Percentiles rank a stretch among this genome's conserved stretches.
Evolutionary conservation across 257 asterid genomes (phyloP).

Genomic region (Gardenia jasminoides): DNA sequence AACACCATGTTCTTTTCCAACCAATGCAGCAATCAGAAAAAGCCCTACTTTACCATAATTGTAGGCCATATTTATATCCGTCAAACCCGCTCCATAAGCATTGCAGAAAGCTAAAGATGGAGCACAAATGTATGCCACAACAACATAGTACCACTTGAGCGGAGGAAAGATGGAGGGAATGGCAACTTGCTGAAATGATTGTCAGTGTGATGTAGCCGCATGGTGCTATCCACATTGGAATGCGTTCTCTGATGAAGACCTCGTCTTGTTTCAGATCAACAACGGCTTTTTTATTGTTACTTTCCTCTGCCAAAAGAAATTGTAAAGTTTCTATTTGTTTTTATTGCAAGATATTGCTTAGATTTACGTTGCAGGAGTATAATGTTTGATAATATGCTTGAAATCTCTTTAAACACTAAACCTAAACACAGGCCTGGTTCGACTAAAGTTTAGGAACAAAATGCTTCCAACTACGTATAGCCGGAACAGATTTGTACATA

Average conservation of each 20-base stretch:
- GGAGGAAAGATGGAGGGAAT: conserved; percentile 61
- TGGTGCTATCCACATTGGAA: conserved; percentile 57
- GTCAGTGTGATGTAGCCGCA: conserved; percentile 50
- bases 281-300: conserved; percentile 19
- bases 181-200: conserved; percentile 37
- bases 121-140: conserved; percentile 56
- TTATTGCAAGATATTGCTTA: not conserved
- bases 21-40: conserved; percentile 63
- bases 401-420: not conserved
- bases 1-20: conserved; percentile 75
- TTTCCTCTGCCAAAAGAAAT: conserved; percentile 19
- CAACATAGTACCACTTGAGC: conserved; percentile 69
- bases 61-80: conserved; percentile 78
- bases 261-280: conserved; percentile 36
- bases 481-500: not conserved
- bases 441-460: not conserved
- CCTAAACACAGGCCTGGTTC: not conserved
- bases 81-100: conserved; percentile 78
- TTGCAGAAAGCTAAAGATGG: conserved; percentile 78
- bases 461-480: not conserved
- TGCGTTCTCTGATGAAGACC: conserved; percentile 44
- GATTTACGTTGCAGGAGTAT: not conserved
- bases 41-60: conserved; percentile 79
- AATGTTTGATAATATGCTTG: not conserved
- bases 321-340: too few species aligned